These are phyloP conservation scores for Eimeria necatrix DNA, from an alignment of 169 alveolate genomes.

Conservation along the genomic window DNA sequence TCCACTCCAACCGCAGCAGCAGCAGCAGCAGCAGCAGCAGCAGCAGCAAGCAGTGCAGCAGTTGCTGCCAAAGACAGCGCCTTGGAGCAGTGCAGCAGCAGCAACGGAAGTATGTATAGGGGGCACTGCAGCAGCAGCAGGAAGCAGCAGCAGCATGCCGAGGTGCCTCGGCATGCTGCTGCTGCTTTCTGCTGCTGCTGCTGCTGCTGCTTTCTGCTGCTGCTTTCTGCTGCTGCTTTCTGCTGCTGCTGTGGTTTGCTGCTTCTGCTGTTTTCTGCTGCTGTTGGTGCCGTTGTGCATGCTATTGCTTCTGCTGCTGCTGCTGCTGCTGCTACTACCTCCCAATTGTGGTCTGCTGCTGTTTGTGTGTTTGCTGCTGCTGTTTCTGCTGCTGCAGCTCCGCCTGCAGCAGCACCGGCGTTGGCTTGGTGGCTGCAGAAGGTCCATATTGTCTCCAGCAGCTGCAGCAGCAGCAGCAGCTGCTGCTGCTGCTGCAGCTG, in stretches of 20 bases:
- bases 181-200: not conserved
- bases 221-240: no score
- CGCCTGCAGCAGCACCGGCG: slow-evolving; percentile 32
- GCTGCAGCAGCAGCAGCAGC: slow-evolving; percentile 33
- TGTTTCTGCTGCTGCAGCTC: slow-evolving; percentile 8
- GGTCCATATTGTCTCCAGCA: not conserved
- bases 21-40: slow-evolving; percentile 41
- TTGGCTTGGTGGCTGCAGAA: not conserved
- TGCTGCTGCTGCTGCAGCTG: no score
- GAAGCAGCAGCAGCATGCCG: not conserved
- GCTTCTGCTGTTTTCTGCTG: not conserved
- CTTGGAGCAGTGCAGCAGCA: slow-evolving; percentile 21
- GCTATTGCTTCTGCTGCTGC: no score
- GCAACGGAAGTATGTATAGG: not conserved
- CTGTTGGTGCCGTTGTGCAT: no score
- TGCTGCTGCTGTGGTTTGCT: no score
- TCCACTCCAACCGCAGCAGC: not conserved
- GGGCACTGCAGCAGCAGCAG: not conserved
- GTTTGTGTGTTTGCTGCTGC: not conserved
- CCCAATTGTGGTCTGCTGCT: not conserved
- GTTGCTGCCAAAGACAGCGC: no score
- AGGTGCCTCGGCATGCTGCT: no score
- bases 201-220: slow-evolving; percentile 29
- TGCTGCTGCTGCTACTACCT: no score
- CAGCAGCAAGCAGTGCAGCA: slow-evolving; percentile 14